Evolutionary conservation across 2,329 filamentous ascomycete genomes (phyloP).

Genomic region (Xylariales sp.): DNA sequence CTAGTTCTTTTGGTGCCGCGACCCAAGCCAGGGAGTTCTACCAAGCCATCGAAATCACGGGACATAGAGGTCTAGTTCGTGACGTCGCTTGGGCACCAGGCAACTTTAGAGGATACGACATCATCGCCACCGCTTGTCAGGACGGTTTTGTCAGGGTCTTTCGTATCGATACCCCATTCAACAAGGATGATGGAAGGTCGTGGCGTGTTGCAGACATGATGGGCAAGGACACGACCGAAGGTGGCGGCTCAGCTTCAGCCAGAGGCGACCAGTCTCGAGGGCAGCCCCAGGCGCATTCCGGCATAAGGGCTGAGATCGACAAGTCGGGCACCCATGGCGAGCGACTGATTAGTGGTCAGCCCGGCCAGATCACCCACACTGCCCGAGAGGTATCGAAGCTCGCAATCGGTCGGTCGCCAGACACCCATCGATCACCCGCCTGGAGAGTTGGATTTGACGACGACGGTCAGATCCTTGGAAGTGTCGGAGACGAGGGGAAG

Average conservation of each 20-base stretch:
- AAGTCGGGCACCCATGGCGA: slow-evolving; percentile 44
- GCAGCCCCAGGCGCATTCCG: slow-evolving; percentile 36
- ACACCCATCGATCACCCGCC: slow-evolving; percentile 64
- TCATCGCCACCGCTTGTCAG: slow-evolving; percentile 87
- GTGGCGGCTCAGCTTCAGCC: slow-evolving; percentile 13
- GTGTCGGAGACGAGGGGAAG: slow-evolving; percentile 71
- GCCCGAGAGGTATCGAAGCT: slow-evolving; percentile 62
- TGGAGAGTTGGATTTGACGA: slow-evolving; percentile 71
- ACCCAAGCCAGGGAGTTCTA: slow-evolving; percentile 75
- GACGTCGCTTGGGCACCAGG: slow-evolving; percentile 92
- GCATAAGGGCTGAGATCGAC: slow-evolving; percentile 48
- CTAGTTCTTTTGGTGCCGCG: slow-evolving; percentile 45
- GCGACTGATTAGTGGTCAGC: slow-evolving; percentile 50
- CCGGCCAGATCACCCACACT: slow-evolving; percentile 62
- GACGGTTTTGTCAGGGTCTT: slow-evolving; percentile 91
- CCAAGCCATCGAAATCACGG: slow-evolving; percentile 69
- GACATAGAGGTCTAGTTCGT: slow-evolving; percentile 72
- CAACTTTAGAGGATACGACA: slow-evolving; percentile 83
- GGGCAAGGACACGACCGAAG: slow-evolving; percentile 30
- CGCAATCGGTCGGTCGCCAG: slow-evolving; percentile 63
- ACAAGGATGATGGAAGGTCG: slow-evolving; percentile 40
- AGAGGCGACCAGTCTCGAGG: slow-evolving; percentile 13
- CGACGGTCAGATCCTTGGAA: slow-evolving; percentile 67
- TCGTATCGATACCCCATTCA: slow-evolving; percentile 61
- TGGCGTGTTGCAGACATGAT: slow-evolving; percentile 45